Evolutionary conservation across 148 eudicot genomes (phyloP).

Genomic region (Nepenthes gracilis): DNA sequence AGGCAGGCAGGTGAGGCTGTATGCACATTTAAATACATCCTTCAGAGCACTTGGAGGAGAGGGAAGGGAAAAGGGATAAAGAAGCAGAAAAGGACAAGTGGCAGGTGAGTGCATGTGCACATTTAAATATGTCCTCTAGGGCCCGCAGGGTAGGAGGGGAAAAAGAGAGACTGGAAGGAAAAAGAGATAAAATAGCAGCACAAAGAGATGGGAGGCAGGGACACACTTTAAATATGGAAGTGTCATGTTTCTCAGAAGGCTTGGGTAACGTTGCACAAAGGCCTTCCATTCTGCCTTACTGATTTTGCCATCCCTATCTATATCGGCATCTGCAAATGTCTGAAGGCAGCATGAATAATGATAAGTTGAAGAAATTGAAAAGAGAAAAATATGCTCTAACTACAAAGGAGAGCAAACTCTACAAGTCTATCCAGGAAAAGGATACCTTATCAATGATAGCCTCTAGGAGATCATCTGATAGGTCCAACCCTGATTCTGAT

Average conservation of each 20-base stretch:
- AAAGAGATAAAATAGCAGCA: background rate
- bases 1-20: background rate
- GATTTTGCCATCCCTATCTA: slow-evolving; percentile 73
- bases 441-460: slow-evolving; percentile 69
- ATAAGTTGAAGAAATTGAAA: background rate
- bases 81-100: too few species aligned
- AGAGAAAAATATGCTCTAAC: background rate
- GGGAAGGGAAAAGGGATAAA: too few species aligned
- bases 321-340: slow-evolving; percentile 90
- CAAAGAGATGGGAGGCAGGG: background rate
- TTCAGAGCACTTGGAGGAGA: too few species aligned
- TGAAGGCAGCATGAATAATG: slow-evolving; percentile 13
- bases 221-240: slow-evolving; percentile 80
- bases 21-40: background rate
- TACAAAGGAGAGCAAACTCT: too few species aligned
- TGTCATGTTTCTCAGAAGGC: slow-evolving; percentile 82
- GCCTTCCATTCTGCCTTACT: slow-evolving; percentile 69
- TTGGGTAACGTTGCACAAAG: slow-evolving; percentile 57
- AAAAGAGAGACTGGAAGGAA: background rate
- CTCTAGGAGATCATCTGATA: slow-evolving; percentile 78
- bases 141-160: background rate
- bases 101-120: too few species aligned
- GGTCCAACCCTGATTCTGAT: slow-evolving; percentile 55
- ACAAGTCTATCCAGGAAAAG: background rate
- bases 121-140: too few species aligned